These are phyloP conservation scores for Abrus pulchellus DNA, from an alignment of 306 rosid species.

Conservation along the genomic window DNA sequence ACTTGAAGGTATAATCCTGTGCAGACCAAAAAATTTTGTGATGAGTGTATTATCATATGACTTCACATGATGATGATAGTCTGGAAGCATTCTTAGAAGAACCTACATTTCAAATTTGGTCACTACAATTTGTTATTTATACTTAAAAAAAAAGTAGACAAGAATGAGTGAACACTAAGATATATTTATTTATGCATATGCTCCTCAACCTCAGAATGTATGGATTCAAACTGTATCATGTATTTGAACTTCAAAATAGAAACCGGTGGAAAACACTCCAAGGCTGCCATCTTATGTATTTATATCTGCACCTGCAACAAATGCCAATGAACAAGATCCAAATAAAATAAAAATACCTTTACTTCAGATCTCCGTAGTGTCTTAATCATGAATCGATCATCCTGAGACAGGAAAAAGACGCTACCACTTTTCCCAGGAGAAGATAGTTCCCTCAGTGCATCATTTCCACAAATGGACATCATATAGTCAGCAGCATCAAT, in stretches of 20 bases:
- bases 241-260: constrained; percentile 33
- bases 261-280: constrained; percentile 14
- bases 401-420: constrained; percentile 96
- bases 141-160: constrained; percentile 27
- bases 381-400: constrained; percentile 98
- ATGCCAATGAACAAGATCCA: constrained; percentile 32
- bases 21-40: constrained; percentile 98
- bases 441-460: constrained; percentile 95
- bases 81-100: constrained; percentile 96
- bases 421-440: constrained; percentile 99
- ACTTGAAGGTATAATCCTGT: constrained; percentile 94
- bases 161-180: constrained; percentile 22
- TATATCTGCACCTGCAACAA: constrained; percentile 13
- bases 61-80: constrained; percentile 94
- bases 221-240: constrained; percentile 14
- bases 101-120: constrained; percentile 68
- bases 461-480: constrained; percentile 99
- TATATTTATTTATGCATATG: constrained; percentile 28
- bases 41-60: constrained; percentile 89
- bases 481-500: constrained; percentile 99
- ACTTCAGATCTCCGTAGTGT: constrained; percentile 98
- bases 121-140: constrained; percentile 45
- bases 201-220: constrained; percentile 10
- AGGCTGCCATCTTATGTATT: background rate
- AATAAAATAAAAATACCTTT: constrained; percentile 71